Evolutionary conservation across 768 basidiomycete species (phyloP).

Genomic region (Suillus subalutaceus): DNA sequence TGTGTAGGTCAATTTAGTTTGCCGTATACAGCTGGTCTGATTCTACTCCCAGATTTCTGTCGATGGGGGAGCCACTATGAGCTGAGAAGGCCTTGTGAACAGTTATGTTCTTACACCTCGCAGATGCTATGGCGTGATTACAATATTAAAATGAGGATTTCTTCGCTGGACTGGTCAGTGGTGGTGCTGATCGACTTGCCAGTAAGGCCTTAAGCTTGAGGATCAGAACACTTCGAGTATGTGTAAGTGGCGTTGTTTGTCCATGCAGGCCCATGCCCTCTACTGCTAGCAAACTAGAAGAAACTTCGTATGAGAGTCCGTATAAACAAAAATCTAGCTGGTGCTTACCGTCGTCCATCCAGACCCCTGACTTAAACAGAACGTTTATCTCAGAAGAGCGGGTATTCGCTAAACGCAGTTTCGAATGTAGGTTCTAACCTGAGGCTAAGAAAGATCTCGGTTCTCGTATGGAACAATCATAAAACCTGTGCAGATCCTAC

Average conservation of each 20-base stretch:
- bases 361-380: no score
- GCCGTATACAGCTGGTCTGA: not conserved
- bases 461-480: not conserved
- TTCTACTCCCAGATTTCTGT: slow-evolving; percentile 8
- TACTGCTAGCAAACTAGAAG: not conserved
- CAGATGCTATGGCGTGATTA: not conserved
- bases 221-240: not conserved
- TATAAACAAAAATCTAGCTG: not conserved
- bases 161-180: not conserved
- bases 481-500: not conserved
- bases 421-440: not conserved
- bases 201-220: not conserved
- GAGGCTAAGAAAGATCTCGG: not conserved
- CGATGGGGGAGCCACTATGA: slow-evolving; percentile 13
- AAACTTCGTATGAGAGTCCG: not conserved
- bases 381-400: no score
- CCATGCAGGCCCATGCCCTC: not conserved
- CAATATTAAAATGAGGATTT: not conserved
- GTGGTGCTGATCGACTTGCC: not conserved
- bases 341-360: not conserved
- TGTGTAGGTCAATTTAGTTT: slow-evolving; percentile 13
- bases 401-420: no score
- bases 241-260: not conserved
- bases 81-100: slow-evolving; percentile 2
- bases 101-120: not conserved